Evolutionary conservation across 495 filamentous ascomycete genomes (phyloP).

Genomic region (Lentithecium fluviatile): DNA sequence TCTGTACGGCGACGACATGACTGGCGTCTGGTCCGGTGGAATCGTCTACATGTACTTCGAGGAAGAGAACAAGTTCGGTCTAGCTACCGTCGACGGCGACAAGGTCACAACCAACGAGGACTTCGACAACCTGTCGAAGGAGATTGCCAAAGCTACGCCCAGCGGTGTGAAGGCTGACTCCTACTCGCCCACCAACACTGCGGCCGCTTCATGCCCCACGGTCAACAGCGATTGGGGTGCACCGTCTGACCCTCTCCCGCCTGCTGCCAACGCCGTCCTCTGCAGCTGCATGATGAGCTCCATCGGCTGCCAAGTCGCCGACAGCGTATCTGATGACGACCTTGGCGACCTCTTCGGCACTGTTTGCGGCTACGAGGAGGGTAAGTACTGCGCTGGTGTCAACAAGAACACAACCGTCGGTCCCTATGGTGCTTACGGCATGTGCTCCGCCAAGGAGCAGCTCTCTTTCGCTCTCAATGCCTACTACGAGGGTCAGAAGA

Average conservation of each 20-base stretch:
- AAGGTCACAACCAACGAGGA: constrained; percentile 64
- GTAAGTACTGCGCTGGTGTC: constrained; percentile 67
- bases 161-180: constrained; percentile 59
- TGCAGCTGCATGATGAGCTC: constrained; percentile 80
- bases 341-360: constrained; percentile 67
- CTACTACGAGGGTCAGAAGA: constrained; percentile 64
- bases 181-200: constrained; percentile 78
- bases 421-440: constrained; percentile 82
- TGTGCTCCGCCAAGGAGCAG: constrained; percentile 77
- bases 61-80: constrained; percentile 84
- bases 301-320: constrained; percentile 65
- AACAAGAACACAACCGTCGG: constrained; percentile 66
- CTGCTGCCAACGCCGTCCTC: constrained; percentile 68
- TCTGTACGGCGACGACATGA: constrained; percentile 80
- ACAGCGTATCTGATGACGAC: constrained; percentile 50
- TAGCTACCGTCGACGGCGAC: constrained; percentile 63
- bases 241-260: constrained; percentile 64
- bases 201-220: constrained; percentile 69
- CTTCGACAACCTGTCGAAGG: constrained; percentile 69
- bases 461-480: constrained; percentile 77
- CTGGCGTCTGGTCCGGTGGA: constrained; percentile 81
- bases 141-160: constrained; percentile 69
- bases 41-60: constrained; percentile 98
- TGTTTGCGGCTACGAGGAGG: constrained; percentile 61
- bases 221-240: constrained; percentile 67